Base-by-base conservation (phyloP, 768 basidiomycete genomes). In the Pisolithus marmoratus region DNA sequence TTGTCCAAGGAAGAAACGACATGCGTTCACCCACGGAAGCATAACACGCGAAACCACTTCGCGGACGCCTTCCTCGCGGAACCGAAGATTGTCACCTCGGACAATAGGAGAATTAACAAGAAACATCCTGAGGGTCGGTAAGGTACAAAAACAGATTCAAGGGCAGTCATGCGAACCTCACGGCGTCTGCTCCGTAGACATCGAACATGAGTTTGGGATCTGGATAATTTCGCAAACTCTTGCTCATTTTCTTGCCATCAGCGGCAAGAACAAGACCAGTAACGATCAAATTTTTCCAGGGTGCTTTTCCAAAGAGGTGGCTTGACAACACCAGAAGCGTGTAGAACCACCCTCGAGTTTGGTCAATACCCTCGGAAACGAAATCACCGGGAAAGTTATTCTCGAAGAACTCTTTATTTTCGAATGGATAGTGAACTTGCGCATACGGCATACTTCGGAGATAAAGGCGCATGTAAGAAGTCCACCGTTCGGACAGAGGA, bases 281-380 rank as follows among this genome's bases (percentile, higher is more conserved):
- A 42, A 94, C 92, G 55, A 98, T 96, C 61, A 99, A 72, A 69
- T 99, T 99, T 75, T 94, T 92, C 95, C 96, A 98, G 4, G 96
- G 95, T 2, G 96, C 95, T 51, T 70, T 83, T 42, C 86, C 87
- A 63, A 96, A 97, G 48, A 99, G 77, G 66, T 95, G 94, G 20
- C 94, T 96, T n/a, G 90, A 90, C 23, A 98, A 77, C 4, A 99
- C 94, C 38, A 99, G 82, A 14, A 99, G 72, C 2, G 96, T 98
- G 74, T 99, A 99, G 80, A 99, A 99, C 96, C 96, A 99, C 22
- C 96, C 96, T 60, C 96, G 84, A 24, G 95, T 98, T 71, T 99
- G 96, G 69, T 99, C 96, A 56, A 99, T 95, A 62, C 94, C 95
- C 69, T 99, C 96, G 6, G 90, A 95, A 26, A 98, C 86, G 67